Evolutionary conservation across 805 yeast species (phyloP), one percentile per base, ranked within the genome.

Genomic region (Saturnispora mendoncae): DNA sequence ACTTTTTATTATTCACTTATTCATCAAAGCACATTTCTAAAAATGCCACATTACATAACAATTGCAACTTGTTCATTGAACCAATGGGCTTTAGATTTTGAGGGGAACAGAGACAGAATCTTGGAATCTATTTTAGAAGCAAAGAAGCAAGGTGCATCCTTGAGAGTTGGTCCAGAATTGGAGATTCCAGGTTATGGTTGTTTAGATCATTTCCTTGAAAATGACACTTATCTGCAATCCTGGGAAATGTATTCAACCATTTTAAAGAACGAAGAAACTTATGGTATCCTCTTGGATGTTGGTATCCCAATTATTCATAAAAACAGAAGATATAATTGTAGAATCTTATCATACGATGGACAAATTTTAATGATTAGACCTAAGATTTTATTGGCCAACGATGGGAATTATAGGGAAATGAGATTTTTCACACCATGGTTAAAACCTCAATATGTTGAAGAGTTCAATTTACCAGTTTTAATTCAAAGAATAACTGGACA

Each of bases 41-140:
- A 15, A 9, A 88, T 88, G 96, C 88, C 94, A 1, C 92, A 85
- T 41, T 71, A 82, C 43, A 78, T 88, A 36, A 90, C 97, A 0
- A 67, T 90, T 28, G 88, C 97, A 1, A 88, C 97, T 1, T 90
- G 97, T 63, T 86, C 88, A 53, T 70, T 92, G 49, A 92, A 92
- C 65, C 99, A 92, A 72, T 92, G 99, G 99, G 96, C 98, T 0
- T 69, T 92, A 41, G 99, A 92, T 60, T 92, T 86, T 60, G 97
- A 90, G 60, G 99, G 98, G 4, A 92, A 92, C 62, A 71, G 96
- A 41, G 95, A 88, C 56, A 70, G 99, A 43, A 90, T 92, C 48
- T 54, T 92, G 19, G 80, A 81, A 54, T 81, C 94, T 42, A 90
- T 92, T 53, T 58, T 56, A 18, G 68, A 73, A 39, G 95, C 99